These are phyloP conservation scores for Phaeolepiota aurea DNA, from an alignment of 768 basidiomycete genomes.

Conservation along the genomic window DNA sequence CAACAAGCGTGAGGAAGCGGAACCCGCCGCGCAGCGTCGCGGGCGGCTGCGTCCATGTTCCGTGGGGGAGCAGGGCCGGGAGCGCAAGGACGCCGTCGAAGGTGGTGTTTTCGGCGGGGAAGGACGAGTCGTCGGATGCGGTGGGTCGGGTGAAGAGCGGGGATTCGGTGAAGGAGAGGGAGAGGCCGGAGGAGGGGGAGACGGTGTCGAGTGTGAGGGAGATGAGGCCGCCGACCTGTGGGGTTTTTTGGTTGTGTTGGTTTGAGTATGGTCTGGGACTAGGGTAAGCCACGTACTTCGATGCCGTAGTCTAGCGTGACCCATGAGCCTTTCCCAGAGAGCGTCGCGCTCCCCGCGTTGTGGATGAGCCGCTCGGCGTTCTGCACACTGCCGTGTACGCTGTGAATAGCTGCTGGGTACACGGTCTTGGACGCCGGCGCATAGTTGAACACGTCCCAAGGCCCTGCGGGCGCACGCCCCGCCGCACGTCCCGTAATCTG, in stretches of 20 bases:
- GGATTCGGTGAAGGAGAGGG: slow-evolving; percentile 53
- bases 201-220: slow-evolving; percentile 33
- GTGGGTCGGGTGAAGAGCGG: slow-evolving; percentile 43
- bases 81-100: slow-evolving; percentile 35
- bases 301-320: slow-evolving; percentile 47
- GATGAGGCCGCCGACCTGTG: slow-evolving; percentile 44
- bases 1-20: slow-evolving; percentile 42
- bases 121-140: slow-evolving; percentile 46
- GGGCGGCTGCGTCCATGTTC: slow-evolving; percentile 41
- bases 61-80: slow-evolving; percentile 23
- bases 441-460: slow-evolving; percentile 46
- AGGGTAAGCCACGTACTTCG: too few species aligned
- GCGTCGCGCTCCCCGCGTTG: slow-evolving; percentile 26
- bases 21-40: slow-evolving; percentile 41
- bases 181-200: slow-evolving; percentile 24
- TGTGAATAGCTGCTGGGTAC: slow-evolving; percentile 31
- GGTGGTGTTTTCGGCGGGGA: slow-evolving; percentile 32
- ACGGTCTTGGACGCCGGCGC: slow-evolving; percentile 40
- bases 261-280: too few species aligned
- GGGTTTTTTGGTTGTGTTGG: too few species aligned
- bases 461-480: slow-evolving; percentile 32
- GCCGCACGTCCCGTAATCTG: background rate
- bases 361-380: slow-evolving; percentile 23
- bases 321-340: slow-evolving; percentile 33
- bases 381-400: slow-evolving; percentile 23